Percentiles rank a stretch among this genome's conserved stretches.
These are phyloP conservation scores for Sisymbrium irio DNA, from an alignment of 345 rosid species.

Conservation along the genomic window DNA sequence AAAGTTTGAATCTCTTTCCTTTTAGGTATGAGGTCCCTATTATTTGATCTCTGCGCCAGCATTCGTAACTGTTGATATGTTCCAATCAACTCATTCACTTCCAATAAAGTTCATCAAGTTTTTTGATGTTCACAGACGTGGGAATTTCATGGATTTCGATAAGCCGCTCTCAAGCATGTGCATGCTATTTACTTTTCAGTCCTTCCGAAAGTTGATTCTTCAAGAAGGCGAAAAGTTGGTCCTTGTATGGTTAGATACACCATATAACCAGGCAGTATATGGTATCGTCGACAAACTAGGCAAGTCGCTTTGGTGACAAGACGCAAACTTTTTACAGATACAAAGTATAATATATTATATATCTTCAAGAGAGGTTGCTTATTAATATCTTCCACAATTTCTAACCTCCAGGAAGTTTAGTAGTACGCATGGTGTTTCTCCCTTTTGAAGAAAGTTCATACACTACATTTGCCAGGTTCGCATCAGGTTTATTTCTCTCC, in stretches of 20 bases:
- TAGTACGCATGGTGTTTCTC: conserved; percentile 89
- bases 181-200: conserved; percentile 75
- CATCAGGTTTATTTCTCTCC: conserved; percentile 86
- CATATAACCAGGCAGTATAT: conserved; percentile 93
- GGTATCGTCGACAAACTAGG: conserved; percentile 95
- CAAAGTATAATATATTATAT: background rate
- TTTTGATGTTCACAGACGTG: conserved; percentile 48
- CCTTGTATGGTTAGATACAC: conserved; percentile 95
- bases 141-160: conserved; percentile 53
- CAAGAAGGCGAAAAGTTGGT: conserved; percentile 97
- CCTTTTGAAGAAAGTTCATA: conserved; percentile 97
- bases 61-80: background rate
- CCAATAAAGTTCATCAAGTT: conserved; percentile 3
- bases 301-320: conserved; percentile 24
- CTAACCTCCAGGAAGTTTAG: conserved; percentile 72
- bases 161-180: conserved; percentile 80
- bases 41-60: background rate
- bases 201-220: conserved; percentile 80
- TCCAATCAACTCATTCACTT: background rate
- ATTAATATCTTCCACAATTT: background rate
- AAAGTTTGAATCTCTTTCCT: conserved; percentile 61
- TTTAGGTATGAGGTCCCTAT: conserved; percentile 58
- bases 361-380: background rate
- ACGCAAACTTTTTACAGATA: background rate
- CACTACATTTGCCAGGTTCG: conserved; percentile 94